phyloP scores from a whole-genome alignment of 495 filamentous ascomycete genomes.

The Penicillium turbatum region DNA sequence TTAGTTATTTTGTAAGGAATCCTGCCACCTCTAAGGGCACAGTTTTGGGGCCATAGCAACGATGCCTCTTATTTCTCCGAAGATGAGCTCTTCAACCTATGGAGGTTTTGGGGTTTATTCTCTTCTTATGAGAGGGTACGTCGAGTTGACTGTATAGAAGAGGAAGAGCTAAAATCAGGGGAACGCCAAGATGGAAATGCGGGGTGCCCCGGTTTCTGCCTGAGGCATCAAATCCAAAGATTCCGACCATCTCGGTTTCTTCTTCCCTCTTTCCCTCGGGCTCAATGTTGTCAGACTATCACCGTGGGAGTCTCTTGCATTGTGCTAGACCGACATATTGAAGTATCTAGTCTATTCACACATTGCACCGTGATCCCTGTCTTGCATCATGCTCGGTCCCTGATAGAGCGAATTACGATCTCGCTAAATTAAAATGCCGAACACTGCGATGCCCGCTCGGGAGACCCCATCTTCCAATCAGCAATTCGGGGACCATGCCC shows the following conservation, averaged over 20 bases:
- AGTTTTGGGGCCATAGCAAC: no score
- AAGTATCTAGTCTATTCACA: background rate
- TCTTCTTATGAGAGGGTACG: no score
- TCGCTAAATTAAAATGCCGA: slow-evolving; percentile 44
- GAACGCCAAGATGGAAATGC: slow-evolving; percentile 16
- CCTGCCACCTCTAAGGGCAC: no score
- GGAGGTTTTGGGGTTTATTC: no score
- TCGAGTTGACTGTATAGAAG: no score
- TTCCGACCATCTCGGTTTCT: slow-evolving; percentile 11
- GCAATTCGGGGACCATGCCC: slow-evolving; percentile 20
- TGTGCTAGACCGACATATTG: background rate
- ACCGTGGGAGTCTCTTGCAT: slow-evolving; percentile 2
- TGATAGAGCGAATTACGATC: slow-evolving; percentile 24
- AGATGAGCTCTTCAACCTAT: no score
- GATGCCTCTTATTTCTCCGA: no score
- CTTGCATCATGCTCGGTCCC: slow-evolving; percentile 24
- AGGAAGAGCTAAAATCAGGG: background rate
- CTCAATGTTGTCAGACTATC: slow-evolving; percentile 17
- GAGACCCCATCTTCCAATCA: slow-evolving; percentile 27
- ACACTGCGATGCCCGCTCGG: slow-evolving; percentile 24
- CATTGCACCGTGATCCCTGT: slow-evolving; percentile 8
- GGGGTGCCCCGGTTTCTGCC: slow-evolving; percentile 25
- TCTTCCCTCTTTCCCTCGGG: slow-evolving; percentile 15
- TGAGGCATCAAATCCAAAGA: slow-evolving; percentile 20
- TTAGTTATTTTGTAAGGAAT: no score